Percentiles rank a stretch among this genome's conserved stretches.
Conservation (phyloP, 2,329 filamentous ascomycete genomes). For the Aureobasidium melanogenum region DNA sequence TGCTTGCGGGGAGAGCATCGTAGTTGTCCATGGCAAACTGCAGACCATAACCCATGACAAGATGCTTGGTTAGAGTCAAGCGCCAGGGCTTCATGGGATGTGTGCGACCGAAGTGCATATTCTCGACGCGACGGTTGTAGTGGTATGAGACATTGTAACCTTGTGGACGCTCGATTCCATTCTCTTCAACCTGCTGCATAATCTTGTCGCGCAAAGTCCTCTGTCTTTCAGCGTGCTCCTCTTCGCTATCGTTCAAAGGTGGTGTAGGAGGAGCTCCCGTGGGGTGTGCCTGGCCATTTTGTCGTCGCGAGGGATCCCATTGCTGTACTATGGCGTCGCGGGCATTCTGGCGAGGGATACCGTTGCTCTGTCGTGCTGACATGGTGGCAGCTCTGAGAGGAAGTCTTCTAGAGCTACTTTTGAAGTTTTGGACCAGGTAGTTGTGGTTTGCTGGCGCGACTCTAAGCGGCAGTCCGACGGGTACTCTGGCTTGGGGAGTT, state of each 20-base stretch:
- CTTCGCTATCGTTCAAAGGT: constrained; percentile 42
- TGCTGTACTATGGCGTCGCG: constrained; percentile 17
- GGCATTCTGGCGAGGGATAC: constrained; percentile 12
- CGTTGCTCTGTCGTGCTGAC: constrained; percentile 7
- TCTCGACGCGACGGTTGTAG: constrained; percentile 88
- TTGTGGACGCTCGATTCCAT: constrained; percentile 69
- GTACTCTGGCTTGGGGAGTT: not conserved
- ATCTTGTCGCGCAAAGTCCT: constrained; percentile 43
- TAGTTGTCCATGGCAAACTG: constrained; percentile 96
- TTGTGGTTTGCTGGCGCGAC: not conserved
- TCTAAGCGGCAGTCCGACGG: not conserved
- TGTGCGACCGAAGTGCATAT: constrained; percentile 91
- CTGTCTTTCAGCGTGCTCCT: constrained; percentile 30
- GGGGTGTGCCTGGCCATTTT: not conserved
- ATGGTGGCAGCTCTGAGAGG: not conserved
- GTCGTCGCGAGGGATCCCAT: constrained; percentile 7
- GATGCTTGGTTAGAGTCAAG: constrained; percentile 84
- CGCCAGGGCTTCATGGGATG: constrained; percentile 99
- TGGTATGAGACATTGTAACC: constrained; percentile 93
- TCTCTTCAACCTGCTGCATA: constrained; percentile 43
- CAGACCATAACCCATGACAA: constrained; percentile 92
- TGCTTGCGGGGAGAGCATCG: constrained; percentile 71
- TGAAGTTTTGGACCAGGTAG: not conserved
- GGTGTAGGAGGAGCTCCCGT: constrained; percentile 22
- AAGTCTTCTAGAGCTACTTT: not conserved